Percentiles rank a stretch among this genome's conserved stretches.
Evolutionary conservation across 805 yeast species (phyloP).

Genomic region (Yarrowia osloensis): DNA sequence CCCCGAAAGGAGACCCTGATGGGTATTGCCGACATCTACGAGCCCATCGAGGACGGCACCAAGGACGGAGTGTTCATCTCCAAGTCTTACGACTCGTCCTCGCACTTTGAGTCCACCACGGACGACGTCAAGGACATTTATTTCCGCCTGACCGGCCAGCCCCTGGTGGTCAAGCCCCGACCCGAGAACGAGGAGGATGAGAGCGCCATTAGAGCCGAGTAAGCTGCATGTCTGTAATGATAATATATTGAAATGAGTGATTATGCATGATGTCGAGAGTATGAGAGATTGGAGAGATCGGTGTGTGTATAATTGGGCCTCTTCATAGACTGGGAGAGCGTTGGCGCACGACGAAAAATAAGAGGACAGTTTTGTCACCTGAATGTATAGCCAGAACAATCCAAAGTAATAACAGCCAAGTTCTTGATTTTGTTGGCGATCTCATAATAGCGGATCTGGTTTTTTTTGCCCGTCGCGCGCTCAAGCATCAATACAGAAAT

Average conservation of each 20-base stretch:
- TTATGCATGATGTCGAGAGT: no score
- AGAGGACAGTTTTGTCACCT: no score
- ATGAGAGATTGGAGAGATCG: no score
- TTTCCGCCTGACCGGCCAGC: conserved; percentile 88
- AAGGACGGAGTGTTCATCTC: conserved; percentile 78
- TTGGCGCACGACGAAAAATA: no score
- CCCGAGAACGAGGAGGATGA: conserved; percentile 53
- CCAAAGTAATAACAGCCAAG: no score
- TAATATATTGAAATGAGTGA: conserved; percentile 23
- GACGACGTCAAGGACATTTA: conserved; percentile 96
- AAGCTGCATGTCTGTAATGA: conserved; percentile 30
- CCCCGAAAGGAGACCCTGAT: conserved; percentile 76
- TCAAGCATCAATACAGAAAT: no score
- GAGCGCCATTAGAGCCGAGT: conserved; percentile 31
- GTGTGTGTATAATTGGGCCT: no score
- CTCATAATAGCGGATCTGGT: no score
- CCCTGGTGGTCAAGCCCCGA: conserved; percentile 81
- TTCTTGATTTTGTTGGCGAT: no score
- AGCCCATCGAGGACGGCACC: conserved; percentile 82
- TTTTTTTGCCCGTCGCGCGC: no score
- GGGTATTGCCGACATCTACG: conserved; percentile 91
- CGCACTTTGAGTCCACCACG: conserved; percentile 94
- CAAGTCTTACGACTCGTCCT: conserved; percentile 87
- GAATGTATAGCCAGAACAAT: no score
- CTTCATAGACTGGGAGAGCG: no score